These are phyloP conservation scores for Amorphotheca resinae DNA, from an alignment of 495 filamentous ascomycete species.

Conservation along the genomic window DNA sequence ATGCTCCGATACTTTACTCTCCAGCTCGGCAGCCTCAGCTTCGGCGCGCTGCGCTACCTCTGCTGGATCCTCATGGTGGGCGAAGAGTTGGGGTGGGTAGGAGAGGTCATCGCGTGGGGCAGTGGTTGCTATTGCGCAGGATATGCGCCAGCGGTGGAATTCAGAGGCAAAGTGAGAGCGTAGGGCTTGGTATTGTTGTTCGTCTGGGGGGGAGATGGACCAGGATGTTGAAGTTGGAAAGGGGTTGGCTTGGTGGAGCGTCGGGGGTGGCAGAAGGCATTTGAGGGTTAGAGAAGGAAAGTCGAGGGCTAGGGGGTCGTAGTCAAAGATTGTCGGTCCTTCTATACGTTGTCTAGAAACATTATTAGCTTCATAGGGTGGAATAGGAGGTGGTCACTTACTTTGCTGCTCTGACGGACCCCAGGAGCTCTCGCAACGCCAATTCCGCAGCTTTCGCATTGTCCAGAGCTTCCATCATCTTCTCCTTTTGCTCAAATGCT, in stretches of 20 bases:
- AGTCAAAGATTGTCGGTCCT: constrained; percentile 49
- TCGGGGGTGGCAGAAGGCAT: constrained; percentile 66
- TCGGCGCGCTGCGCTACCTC: constrained; percentile 25
- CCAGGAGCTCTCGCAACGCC: constrained; percentile 67
- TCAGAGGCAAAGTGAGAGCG: constrained; percentile 50
- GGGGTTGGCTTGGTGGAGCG: constrained; percentile 58
- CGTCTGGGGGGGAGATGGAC: constrained; percentile 57
- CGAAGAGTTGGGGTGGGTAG: constrained; percentile 19
- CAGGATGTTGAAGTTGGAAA: constrained; percentile 60
- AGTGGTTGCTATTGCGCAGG: constrained; percentile 15
- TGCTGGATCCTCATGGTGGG: constrained; percentile 10
- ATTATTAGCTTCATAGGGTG: constrained; percentile 7
- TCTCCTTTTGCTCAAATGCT: constrained; percentile 44
- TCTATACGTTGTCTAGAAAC: constrained; percentile 8
- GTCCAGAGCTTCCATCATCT: constrained; percentile 50
- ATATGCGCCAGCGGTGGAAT: constrained; percentile 48
- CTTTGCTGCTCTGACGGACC: constrained; percentile 71
- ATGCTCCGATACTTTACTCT: constrained; percentile 50
- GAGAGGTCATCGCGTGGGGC: constrained; percentile 20
- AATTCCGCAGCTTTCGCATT: constrained; percentile 69
- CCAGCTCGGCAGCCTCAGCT: constrained; percentile 28
- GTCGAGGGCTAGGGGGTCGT: constrained; percentile 66
- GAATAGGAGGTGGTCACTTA: constrained; percentile 27
- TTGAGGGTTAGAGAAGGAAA: constrained; percentile 74
- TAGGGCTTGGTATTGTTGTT: constrained; percentile 57